These are phyloP conservation scores for Cryptococcus sp. DNA, from an alignment of 1,284 basidiomycete genomes.

Conservation along the genomic window DNA sequence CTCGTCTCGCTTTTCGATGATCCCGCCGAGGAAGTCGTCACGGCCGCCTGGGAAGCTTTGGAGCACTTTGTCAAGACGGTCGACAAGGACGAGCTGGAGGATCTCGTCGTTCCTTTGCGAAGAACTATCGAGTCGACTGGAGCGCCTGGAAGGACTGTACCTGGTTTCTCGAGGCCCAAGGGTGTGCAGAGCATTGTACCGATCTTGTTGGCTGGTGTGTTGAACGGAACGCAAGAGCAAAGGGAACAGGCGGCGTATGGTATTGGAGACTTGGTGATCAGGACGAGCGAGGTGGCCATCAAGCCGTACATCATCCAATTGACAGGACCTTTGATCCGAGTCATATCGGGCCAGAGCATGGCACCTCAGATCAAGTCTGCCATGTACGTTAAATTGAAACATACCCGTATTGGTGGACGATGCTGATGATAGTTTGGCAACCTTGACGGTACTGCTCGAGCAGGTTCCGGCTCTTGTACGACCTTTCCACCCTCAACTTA, in stretches of 20 bases:
- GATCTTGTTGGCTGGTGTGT: conserved; percentile 75
- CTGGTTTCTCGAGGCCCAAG: conserved; percentile 84
- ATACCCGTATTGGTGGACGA: neutral
- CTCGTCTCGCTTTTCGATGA: conserved; percentile 84
- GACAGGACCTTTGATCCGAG: conserved; percentile 91
- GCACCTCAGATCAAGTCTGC: conserved; percentile 87
- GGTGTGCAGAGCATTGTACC: conserved; percentile 84
- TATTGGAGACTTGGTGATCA: conserved; percentile 88
- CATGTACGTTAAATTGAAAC: conserved; percentile 49
- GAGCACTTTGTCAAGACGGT: conserved; percentile 86
- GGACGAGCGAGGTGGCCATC: conserved; percentile 81
- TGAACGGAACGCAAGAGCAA: conserved; percentile 53
- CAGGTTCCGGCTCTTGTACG: conserved; percentile 84
- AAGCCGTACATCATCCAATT: conserved; percentile 95
- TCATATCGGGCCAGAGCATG: conserved; percentile 78
- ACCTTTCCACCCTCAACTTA: conserved; percentile 97
- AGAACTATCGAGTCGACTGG: conserved; percentile 83
- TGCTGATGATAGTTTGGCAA: conserved; percentile 52
- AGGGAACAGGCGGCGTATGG: conserved; percentile 87
- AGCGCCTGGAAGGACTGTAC: conserved; percentile 67
- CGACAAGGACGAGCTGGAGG: conserved; percentile 87
- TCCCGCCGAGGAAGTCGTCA: conserved; percentile 64
- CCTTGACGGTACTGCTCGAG: conserved; percentile 73
- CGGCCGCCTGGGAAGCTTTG: conserved; percentile 74
- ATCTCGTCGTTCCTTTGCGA: conserved; percentile 79